These are phyloP conservation scores for Xylaria sp. DNA, from an alignment of 2,329 filamentous ascomycete species.

Conservation along the genomic window DNA sequence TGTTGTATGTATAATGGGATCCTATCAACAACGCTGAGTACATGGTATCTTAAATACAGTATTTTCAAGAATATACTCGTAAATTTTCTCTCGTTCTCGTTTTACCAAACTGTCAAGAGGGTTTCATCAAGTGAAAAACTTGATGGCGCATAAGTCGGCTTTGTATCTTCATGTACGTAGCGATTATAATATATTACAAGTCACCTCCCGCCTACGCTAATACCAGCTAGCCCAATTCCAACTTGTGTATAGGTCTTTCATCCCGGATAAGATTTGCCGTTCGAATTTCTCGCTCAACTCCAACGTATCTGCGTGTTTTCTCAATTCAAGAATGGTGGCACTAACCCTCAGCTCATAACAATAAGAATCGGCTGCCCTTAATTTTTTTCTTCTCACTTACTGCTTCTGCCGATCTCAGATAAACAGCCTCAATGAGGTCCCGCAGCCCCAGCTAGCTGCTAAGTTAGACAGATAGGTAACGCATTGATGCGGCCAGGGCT, in stretches of 20 bases:
- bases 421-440: not conserved
- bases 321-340: not conserved
- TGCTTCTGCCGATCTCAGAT: conserved; percentile 2
- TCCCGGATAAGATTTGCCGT: not conserved
- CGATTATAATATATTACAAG: not conserved
- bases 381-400: too few relatives aligned
- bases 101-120: not conserved
- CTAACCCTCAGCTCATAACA: not conserved
- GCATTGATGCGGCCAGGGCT: not conserved
- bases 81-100: too few relatives aligned
- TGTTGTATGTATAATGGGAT: too few relatives aligned
- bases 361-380: not conserved
- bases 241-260: not conserved
- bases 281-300: not conserved
- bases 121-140: not conserved
- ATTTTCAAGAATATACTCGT: too few relatives aligned
- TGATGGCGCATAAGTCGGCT: not conserved
- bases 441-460: not conserved
- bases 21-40: too few relatives aligned
- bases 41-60: too few relatives aligned
- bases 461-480: not conserved
- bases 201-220: not conserved
- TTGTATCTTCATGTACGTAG: not conserved
- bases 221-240: not conserved
- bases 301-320: not conserved